Percentiles rank a stretch among this genome's conserved stretches.
These are phyloP conservation scores for Achaetomium macrosporum DNA, from an alignment of 2,329 filamentous ascomycete species.

Conservation along the genomic window DNA sequence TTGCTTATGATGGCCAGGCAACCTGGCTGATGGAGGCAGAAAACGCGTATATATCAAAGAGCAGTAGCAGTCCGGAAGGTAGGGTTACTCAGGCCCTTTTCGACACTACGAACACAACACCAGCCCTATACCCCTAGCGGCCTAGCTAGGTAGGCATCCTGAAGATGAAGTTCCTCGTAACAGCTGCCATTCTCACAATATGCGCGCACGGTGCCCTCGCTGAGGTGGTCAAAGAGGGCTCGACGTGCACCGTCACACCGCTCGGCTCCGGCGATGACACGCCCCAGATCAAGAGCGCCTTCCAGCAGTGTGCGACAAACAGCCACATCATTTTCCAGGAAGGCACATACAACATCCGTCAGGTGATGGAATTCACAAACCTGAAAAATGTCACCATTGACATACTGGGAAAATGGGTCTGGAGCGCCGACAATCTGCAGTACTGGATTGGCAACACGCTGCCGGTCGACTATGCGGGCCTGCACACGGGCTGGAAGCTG, in stretches of 20 bases:
- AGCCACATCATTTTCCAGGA: conserved; percentile 46
- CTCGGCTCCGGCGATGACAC: conserved; percentile 37
- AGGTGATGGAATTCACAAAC: conserved; percentile 43
- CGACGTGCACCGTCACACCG: conserved; percentile 26
- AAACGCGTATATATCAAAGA: too few species aligned
- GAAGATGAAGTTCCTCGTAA: too few species aligned
- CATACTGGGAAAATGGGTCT: conserved; percentile 41
- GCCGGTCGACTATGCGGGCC: conserved; percentile 43
- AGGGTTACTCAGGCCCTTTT: too few species aligned
- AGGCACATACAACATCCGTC: conserved; percentile 42
- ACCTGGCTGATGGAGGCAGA: too few species aligned
- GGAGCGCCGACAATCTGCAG: conserved; percentile 34
- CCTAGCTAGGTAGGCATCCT: too few species aligned
- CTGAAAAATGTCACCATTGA: conserved; percentile 43
- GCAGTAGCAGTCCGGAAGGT: too few species aligned
- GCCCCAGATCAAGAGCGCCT: conserved; percentile 45
- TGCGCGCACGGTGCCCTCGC: too few species aligned
- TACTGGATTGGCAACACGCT: conserved; percentile 45
- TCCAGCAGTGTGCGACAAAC: conserved; percentile 42
- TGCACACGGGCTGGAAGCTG: conserved; percentile 43
- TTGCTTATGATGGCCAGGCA: too few species aligned
- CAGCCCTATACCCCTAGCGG: too few species aligned
- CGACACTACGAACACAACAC: too few species aligned
- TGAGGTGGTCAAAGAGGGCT: conserved; percentile 22
- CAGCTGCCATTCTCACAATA: too few species aligned